Evolutionary conservation across 2,329 filamentous ascomycete genomes (phyloP).

Genomic region (Ambrosiella cleistominuta): DNA sequence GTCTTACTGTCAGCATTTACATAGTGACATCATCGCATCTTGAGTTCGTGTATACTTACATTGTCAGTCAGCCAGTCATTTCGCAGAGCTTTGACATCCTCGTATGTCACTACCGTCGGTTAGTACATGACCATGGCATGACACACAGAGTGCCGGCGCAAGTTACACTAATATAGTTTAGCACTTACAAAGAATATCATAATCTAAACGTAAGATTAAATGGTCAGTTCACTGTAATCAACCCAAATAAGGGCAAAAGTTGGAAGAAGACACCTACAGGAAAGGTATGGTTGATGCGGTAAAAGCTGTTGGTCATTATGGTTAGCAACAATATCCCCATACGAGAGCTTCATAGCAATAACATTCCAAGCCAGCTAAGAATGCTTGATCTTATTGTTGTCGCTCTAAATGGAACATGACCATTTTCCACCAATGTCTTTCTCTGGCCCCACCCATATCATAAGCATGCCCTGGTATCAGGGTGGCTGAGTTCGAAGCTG

Average conservation of each 20-base stretch:
- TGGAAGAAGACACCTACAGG: slow-evolving; percentile 22
- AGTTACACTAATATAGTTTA: background rate
- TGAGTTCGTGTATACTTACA: slow-evolving; percentile 31
- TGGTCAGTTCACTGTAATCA: slow-evolving; percentile 7
- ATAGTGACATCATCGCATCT: background rate
- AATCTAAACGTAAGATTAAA: slow-evolving; percentile 16
- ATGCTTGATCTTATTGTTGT: no score
- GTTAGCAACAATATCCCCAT: background rate
- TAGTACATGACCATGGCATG: background rate
- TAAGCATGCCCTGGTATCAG: background rate
- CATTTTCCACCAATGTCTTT: background rate
- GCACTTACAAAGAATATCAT: slow-evolving; percentile 22
- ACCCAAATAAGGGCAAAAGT: no score
- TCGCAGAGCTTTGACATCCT: slow-evolving; percentile 76
- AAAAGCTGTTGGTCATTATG: slow-evolving; percentile 17
- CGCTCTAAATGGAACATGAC: background rate
- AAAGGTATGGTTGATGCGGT: slow-evolving; percentile 26
- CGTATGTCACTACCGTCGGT: slow-evolving; percentile 21
- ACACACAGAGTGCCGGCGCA: no score
- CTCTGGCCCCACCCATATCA: background rate
- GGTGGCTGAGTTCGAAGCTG: background rate
- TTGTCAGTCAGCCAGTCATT: slow-evolving; percentile 96
- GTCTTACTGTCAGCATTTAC: background rate
- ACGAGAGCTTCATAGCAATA: background rate
- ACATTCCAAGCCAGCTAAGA: no score